Base-by-base conservation (phyloP, 805 yeast genomes). In the Saccharomycopsis sp. region DNA sequence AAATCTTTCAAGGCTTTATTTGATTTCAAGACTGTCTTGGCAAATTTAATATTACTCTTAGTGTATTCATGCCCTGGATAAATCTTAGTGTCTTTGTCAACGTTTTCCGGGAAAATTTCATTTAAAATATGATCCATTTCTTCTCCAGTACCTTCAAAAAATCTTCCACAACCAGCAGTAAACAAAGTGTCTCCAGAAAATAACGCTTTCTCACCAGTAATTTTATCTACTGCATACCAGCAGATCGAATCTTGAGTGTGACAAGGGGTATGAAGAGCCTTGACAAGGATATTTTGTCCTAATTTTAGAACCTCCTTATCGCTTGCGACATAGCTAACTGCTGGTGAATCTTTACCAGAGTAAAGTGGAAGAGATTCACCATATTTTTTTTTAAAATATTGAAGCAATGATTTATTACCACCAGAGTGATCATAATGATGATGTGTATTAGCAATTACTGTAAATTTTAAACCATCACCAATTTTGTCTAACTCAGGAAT, bases 41-140 rank as follows among this genome's bases (percentile, higher is more conserved):
- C 85, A 61, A 93, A 93, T 53, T 72, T 75, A 19, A 84, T 81
- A 59, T 93, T 90, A 21, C 85, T 71, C 54, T 70, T 73, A 4
- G 98, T 93, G 65, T 93, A 93, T 65, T 93, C 99, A 62, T 93
- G 99, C 2, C 99, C 99, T 2, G 97, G 90, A 58, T 77, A 90
- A 2, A 89, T 88, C 31, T 62, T 60, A 0, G 97, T 87, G 7
- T 77, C 81, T 17, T 65, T 62, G 0, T 95, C 89, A 42, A 90
- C 68, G 8, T 51, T 41, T 22, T 57, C 54, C 2, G 72, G 82
- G 48, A 93, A 67, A 8, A 72, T 64, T 16, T 66, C 60, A 54
- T 77, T 79, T 55, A 93, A 69, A 0, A 95, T 74, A 1, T 54
- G 51, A 53, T 81, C 74, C 99, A 93, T 93, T 58, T 93, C 82